Evolutionary conservation across 2,329 filamentous ascomycete species (phyloP).

Genomic region (Trematosphaeria pertusa): DNA sequence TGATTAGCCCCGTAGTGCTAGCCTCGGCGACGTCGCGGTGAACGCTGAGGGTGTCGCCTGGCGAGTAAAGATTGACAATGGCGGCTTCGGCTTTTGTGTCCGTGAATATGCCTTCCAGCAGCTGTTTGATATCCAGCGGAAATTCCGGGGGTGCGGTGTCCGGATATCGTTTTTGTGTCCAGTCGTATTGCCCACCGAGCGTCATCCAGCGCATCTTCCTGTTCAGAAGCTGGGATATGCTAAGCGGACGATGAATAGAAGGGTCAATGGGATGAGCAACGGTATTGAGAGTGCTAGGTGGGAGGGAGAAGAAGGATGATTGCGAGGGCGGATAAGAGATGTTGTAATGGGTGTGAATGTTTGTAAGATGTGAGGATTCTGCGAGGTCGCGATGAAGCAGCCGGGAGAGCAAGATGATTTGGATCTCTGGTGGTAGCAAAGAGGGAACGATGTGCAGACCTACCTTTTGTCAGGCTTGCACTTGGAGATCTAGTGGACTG

Average conservation of each 20-base stretch:
- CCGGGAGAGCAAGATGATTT: conserved; percentile 72
- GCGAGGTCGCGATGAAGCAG: conserved; percentile 81
- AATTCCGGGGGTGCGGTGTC: conserved; percentile 71
- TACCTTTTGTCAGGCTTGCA: conserved; percentile 52
- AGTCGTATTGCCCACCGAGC: conserved; percentile 94
- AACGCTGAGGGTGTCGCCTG: conserved; percentile 88
- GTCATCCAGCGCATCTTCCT: conserved; percentile 93
- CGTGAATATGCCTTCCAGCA: conserved; percentile 76
- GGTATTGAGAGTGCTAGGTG: conserved; percentile 30
- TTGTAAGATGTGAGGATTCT: conserved; percentile 79
- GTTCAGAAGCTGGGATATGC: conserved; percentile 72
- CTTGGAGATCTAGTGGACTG: too few relatives aligned
- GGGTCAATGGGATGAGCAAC: conserved; percentile 69
- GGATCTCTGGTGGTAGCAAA: conserved; percentile 73
- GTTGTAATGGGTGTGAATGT: conserved; percentile 84
- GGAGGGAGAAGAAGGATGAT: conserved; percentile 62
- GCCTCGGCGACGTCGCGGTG: conserved; percentile 94
- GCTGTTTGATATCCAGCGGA: conserved; percentile 71
- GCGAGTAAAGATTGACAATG: conserved; percentile 91
- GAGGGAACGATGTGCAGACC: conserved; percentile 81
- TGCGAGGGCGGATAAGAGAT: conserved; percentile 65
- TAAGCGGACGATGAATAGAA: conserved; percentile 75
- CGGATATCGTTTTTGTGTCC: conserved; percentile 87
- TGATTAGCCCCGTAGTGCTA: conserved; percentile 78
- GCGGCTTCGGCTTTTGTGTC: conserved; percentile 83